These are phyloP conservation scores for Fusarium napiforme DNA, from an alignment of 2,329 filamentous ascomycete species.

Conservation along the genomic window DNA sequence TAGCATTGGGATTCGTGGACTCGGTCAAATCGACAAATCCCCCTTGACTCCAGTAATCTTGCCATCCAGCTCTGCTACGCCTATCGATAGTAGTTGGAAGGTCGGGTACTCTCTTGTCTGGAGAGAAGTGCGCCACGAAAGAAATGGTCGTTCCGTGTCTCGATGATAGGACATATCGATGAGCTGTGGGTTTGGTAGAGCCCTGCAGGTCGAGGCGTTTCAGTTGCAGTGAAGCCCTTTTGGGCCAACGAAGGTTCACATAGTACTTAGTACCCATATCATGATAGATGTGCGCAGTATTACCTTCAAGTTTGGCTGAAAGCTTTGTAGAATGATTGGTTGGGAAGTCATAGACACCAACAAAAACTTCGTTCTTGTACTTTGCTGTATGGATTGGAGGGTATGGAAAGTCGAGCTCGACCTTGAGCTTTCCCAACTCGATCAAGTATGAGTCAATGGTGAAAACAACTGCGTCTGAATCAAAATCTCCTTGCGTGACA, in stretches of 20 bases:
- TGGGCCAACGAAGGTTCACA: slow-evolving; percentile 52
- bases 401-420: slow-evolving; percentile 58
- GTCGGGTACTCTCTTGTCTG: slow-evolving; percentile 36
- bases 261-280: slow-evolving; percentile 53
- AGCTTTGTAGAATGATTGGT: slow-evolving; percentile 52
- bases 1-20: slow-evolving; percentile 50
- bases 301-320: background rate
- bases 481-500: slow-evolving; percentile 52
- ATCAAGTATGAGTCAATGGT: slow-evolving; percentile 52
- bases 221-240: slow-evolving; percentile 26
- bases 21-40: slow-evolving; percentile 56
- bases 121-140: slow-evolving; percentile 52
- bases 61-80: slow-evolving; percentile 46
- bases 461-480: slow-evolving; percentile 52
- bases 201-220: slow-evolving; percentile 35
- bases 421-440: slow-evolving; percentile 45
- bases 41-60: slow-evolving; percentile 52
- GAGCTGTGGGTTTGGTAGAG: slow-evolving; percentile 43
- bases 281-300: slow-evolving; percentile 50
- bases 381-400: slow-evolving; percentile 52
- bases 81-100: slow-evolving; percentile 40
- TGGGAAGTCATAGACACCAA: slow-evolving; percentile 53
- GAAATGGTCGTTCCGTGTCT: slow-evolving; percentile 20
- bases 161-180: slow-evolving; percentile 48
- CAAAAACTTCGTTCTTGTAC: slow-evolving; percentile 59